Conservation (phyloP, 805 yeast species). For the Ogataea nitratoaversa region DNA sequence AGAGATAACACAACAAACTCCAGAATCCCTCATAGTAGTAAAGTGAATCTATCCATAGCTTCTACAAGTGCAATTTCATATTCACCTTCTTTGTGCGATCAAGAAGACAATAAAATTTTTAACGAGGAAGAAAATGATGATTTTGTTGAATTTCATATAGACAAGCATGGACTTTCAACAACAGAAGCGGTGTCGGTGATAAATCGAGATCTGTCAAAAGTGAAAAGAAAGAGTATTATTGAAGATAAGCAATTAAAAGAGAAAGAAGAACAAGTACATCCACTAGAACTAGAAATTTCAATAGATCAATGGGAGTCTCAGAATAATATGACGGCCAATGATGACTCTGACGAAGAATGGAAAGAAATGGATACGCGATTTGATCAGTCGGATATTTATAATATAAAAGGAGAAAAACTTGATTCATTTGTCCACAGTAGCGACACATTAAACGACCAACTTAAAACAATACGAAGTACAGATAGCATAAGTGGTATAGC, state of each 20-base stretch:
- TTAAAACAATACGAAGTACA: slow-evolving; percentile 2
- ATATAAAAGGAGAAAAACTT: slow-evolving; percentile 69
- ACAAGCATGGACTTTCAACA: slow-evolving; percentile 8
- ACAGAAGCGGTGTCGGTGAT: slow-evolving; percentile 19
- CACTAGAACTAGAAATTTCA: neutral
- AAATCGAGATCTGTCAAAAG: slow-evolving; percentile 14
- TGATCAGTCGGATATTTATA: slow-evolving; percentile 63
- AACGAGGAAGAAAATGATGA: slow-evolving; percentile 14
- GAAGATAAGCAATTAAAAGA: neutral
- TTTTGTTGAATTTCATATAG: slow-evolving; percentile 26
- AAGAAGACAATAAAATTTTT: neutral
- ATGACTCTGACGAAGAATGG: slow-evolving; percentile 53
- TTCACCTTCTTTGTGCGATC: too few relatives aligned
- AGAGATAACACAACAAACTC: too few relatives aligned
- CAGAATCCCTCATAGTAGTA: too few relatives aligned
- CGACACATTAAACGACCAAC: slow-evolving; percentile 14
- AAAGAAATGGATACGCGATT: slow-evolving; percentile 82
- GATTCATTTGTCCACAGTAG: slow-evolving; percentile 32
- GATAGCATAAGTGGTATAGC: neutral
- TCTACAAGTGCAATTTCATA: too few relatives aligned
- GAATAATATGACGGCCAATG: neutral
- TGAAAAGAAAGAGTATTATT: neutral
- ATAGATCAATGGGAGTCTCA: neutral
- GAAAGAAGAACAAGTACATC: neutral
- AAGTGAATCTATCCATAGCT: too few relatives aligned